Conservation (phyloP, 805 yeast genomes). For the Candida pseudofarinosa region DNA sequence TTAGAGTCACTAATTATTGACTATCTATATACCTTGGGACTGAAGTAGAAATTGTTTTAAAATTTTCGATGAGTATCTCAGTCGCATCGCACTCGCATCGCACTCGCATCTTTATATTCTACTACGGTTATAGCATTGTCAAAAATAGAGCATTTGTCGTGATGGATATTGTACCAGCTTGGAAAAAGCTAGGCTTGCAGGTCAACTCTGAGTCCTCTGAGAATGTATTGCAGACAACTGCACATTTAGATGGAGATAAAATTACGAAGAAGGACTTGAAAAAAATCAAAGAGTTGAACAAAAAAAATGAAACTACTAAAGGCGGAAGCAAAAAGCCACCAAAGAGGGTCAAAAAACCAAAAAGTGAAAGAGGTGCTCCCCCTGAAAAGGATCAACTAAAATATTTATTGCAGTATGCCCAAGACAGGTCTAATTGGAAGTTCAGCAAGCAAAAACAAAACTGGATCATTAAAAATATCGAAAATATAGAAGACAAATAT, state of each 20-base stretch:
- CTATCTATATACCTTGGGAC: neutral
- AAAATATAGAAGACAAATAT: slow-evolving; percentile 49
- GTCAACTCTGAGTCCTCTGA: slow-evolving; percentile 45
- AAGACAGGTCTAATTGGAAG: slow-evolving; percentile 66
- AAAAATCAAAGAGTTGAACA: slow-evolving; percentile 32
- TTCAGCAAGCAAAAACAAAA: slow-evolving; percentile 84
- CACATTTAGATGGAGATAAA: slow-evolving; percentile 42
- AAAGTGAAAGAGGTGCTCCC: slow-evolving; percentile 61
- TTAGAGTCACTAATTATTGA: neutral
- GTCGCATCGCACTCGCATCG: too few species aligned
- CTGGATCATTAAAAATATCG: slow-evolving; percentile 70
- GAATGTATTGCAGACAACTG: slow-evolving; percentile 43
- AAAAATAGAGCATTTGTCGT: neutral
- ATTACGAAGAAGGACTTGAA: slow-evolving; percentile 42
- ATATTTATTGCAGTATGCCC: slow-evolving; percentile 55
- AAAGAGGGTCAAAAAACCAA: slow-evolving; percentile 66
- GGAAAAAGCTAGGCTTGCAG: slow-evolving; percentile 74
- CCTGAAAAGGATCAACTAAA: slow-evolving; percentile 74
- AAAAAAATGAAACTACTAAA: slow-evolving; percentile 17
- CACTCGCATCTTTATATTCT: too few species aligned
- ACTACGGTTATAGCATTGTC: too few species aligned
- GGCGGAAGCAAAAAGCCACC: slow-evolving; percentile 43
- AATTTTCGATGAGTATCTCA: neutral
- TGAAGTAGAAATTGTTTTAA: neutral
- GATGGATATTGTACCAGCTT: slow-evolving; percentile 51